Evolutionary conservation across 116 monocot species (phyloP), one percentile per base, ranked within the genome.

Genomic region (Zostera marina): DNA sequence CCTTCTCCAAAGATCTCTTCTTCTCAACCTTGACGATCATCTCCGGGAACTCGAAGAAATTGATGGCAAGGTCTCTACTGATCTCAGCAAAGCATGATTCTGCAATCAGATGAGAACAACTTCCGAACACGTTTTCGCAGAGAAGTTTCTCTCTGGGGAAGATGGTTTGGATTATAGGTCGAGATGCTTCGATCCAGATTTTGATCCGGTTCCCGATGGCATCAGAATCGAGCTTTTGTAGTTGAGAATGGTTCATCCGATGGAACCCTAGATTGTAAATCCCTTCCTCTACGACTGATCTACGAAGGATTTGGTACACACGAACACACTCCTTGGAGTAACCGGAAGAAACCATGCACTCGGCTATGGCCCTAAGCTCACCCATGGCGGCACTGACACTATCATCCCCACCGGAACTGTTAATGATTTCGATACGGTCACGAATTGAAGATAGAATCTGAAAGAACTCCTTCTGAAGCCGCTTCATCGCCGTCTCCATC

Each of bases 311-410:
- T 15, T 61, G 66, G 58, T 81, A 86, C 24, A 66, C 44, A 42
- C 46, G 42, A 24, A 73, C 45, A 62, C 86, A 86, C 65, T 86
- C 81, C 45, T 54, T 47, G 62, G 74, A 64, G 65, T 86, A 86
- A 1, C 86, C 81, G 2, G 77, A 48, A 17, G 75, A 60, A 61
- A 78, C 61, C 86, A 86, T 86, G 44, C 73, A 62, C 1, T 77
- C 47, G 40, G 76, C 77, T 21, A 85, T 77, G 21, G 69, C 17
- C 16, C 65, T 65, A 32, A 77, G 63, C 43, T 74, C 74, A 9
- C 51, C 51, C 61, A 64, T 67, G 42, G 56, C 11, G 45, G 3
- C n/a, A n/a, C n/a, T 49, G 1, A 17, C 49, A 0, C 17, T 13
- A 20, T 17, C 20, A 15, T 15, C 20, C 49, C 2, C n/a, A n/a